Evolutionary conservation across 768 basidiomycete species (phyloP), one percentile per base, ranked within the genome.

Genomic region (Polyporus arcularius): DNA sequence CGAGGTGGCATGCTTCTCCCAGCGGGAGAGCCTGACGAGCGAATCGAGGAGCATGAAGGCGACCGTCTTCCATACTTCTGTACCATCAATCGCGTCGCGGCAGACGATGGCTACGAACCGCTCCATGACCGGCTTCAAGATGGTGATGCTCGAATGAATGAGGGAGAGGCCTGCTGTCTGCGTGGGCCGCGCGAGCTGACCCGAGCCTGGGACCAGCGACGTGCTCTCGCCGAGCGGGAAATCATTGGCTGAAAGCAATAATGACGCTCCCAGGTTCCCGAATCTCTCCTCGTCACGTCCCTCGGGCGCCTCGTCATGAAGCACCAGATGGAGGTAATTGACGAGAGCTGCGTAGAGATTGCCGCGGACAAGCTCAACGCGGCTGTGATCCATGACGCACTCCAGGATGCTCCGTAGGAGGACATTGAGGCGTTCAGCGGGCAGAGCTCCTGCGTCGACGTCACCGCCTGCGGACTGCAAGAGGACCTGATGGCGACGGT

Each of bases 51-150:
- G 78, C 80, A 95, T 90, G 71, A 95, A 98, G 9, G 96, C 92
- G 15, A 98, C 86, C 3, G 95, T 96, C 75, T 93, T 93, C 96
- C 96, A 98, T 2, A 98, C 92, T 73, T 98, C 95, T 16, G 92
- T 87, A 7, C 95, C 96, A 64, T 97, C 95, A 55, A 93, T 90
- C 1, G 94, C 95, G 69, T 98, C 96, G n/a, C 93, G 82, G 21
- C 92, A 85, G 41, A 96, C 79, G 40, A 85, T 80, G 0, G 85
- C 75, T 0, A 94, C 79, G 18, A 98, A 74, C 5, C 89, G 81
- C 55, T 96, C 96, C 67, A 89, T 80, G 39, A 79, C 79, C 5
- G 80, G 74, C 66, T 87, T 89, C 71, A 98, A 75, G 57, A 89
- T 78, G 0, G 82, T 74, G 10, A 94, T 71, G 62, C 88, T 89